Conservation (phyloP, 768 basidiomycete genomes). For the Cytidiella melzeri region DNA sequence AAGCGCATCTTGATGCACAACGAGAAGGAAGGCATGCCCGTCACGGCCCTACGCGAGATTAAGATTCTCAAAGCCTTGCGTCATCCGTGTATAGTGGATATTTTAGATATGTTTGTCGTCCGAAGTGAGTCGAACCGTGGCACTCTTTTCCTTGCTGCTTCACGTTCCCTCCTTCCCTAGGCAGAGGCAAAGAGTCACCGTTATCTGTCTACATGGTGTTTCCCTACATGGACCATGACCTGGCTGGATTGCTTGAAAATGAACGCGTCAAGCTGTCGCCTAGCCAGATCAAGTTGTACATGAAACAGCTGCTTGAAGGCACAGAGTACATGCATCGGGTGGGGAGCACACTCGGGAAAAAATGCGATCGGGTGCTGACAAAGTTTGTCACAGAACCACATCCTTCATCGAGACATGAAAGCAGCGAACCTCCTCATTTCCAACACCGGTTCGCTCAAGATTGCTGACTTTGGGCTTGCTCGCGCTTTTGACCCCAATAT, state of each 20-base stretch:
- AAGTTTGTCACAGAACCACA: conserved; percentile 64
- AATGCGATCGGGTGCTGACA: neutral
- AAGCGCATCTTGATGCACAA: conserved; percentile 97
- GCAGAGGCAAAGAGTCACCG: conserved; percentile 57
- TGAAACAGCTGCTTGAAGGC: conserved; percentile 94
- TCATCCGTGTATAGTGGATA: conserved; percentile 81
- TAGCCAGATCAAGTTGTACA: conserved; percentile 90
- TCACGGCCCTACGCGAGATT: conserved; percentile 95
- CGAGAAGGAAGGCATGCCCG: conserved; percentile 94
- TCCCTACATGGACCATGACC: conserved; percentile 99
- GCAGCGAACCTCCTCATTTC: conserved; percentile 94
- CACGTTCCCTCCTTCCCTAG: conserved; percentile 26
- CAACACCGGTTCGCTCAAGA: conserved; percentile 74
- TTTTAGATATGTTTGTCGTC: conserved; percentile 90
- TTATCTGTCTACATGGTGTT: conserved; percentile 97
- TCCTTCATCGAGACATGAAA: conserved; percentile 98
- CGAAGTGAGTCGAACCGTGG: conserved; percentile 43
- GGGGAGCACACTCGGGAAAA: conserved; percentile 23
- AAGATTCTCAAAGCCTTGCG: conserved; percentile 88
- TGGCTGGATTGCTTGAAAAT: conserved; percentile 91
- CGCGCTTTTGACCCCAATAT: conserved; percentile 61
- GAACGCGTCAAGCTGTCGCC: conserved; percentile 77
- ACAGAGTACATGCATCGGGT: conserved; percentile 95
- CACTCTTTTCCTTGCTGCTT: neutral
- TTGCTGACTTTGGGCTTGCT: conserved; percentile 97